A percentile compares a stretch with the other conserved stretches of the same genome.
Conservation (phyloP, 306 rosid species). For the Medicago ruthenica region DNA sequence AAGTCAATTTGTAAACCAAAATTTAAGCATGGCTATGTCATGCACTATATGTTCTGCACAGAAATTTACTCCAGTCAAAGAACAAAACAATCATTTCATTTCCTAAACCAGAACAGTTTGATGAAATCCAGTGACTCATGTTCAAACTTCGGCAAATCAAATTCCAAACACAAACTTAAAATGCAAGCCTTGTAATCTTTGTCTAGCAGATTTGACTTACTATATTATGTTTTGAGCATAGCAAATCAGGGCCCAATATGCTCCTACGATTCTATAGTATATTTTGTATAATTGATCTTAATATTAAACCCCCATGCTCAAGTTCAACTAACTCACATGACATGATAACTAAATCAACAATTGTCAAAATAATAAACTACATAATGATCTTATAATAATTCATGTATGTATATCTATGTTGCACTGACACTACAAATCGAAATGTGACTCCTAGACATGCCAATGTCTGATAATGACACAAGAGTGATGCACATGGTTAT, state of each 20-base stretch:
- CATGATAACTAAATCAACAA: not conserved
- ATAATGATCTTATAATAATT: not conserved
- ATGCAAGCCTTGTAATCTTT: not conserved
- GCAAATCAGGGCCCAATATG: not conserved
- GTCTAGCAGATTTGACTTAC: not conserved
- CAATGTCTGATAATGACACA: not conserved
- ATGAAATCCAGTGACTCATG: not conserved
- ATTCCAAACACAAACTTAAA: not conserved
- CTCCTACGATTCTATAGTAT: not conserved
- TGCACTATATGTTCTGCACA: not conserved
- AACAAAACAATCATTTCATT: not conserved
- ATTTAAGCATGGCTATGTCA: not conserved
- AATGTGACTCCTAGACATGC: not conserved
- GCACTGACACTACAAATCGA: not conserved
- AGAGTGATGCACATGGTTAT: not conserved
- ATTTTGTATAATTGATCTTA: not conserved
- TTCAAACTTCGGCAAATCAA: not conserved
- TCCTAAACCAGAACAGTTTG: not conserved
- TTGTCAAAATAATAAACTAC: not conserved
- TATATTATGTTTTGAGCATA: not conserved
- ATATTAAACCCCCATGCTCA: conserved; percentile 33
- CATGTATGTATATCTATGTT: not conserved
- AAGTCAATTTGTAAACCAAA: not conserved
- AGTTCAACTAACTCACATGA: conserved; percentile 9
- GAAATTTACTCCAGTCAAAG: not conserved